Conservation (phyloP, 2,329 filamentous ascomycete genomes). For the Arthrobotrys entomopaga region DNA sequence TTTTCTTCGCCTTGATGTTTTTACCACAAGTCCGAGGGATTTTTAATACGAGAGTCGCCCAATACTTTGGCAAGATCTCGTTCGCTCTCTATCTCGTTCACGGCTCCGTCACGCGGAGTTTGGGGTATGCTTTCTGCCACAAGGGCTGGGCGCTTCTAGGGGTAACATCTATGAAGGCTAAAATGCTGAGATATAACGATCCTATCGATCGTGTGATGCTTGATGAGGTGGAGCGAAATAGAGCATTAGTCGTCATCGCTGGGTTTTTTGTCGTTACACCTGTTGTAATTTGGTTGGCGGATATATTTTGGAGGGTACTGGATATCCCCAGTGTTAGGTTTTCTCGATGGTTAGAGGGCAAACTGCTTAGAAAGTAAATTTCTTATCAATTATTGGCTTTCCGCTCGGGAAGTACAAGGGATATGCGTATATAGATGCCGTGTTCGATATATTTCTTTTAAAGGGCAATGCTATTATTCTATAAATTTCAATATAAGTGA, state of each 20-base stretch:
- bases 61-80: conserved; percentile 72
- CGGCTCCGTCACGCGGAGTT: conserved; percentile 69
- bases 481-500: no score
- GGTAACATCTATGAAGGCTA: neutral
- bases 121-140: conserved; percentile 69
- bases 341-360: conserved; percentile 65
- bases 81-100: conserved; percentile 74
- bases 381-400: no score
- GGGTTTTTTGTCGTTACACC: conserved; percentile 26
- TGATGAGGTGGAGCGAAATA: neutral
- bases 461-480: no score
- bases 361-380: conserved; percentile 9
- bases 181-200: conserved; percentile 1
- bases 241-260: conserved; percentile 4
- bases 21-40: conserved; percentile 17
- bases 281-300: conserved; percentile 67
- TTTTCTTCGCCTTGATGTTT: conserved; percentile 27
- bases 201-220: neutral
- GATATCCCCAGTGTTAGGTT: conserved; percentile 67
- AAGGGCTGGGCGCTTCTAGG: conserved; percentile 14
- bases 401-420: no score
- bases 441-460: no score
- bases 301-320: conserved; percentile 70
- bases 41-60: conserved; percentile 63
- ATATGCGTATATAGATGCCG: no score